These are phyloP conservation scores for Fraxinus platypoda DNA, from an alignment of 305 asterid species.

Conservation along the genomic window DNA sequence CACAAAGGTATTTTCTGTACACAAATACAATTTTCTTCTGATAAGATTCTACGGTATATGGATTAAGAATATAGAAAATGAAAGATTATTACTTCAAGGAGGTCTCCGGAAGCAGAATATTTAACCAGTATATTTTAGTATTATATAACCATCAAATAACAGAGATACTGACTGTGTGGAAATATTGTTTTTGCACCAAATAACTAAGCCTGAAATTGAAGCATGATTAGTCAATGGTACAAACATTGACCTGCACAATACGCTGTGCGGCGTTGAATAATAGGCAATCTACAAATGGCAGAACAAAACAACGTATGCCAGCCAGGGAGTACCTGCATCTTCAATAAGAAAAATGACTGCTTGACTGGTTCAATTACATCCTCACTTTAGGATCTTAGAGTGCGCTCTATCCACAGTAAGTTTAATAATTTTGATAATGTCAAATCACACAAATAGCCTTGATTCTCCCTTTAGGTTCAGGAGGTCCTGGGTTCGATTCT, in stretches of 20 bases:
- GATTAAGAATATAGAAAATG: background rate
- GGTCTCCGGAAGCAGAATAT: background rate
- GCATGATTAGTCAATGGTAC: background rate
- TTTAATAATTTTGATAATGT: background rate
- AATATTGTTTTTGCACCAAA: background rate
- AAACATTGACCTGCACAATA: background rate
- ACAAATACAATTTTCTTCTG: background rate
- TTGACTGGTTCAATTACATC: background rate
- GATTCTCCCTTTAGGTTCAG: conserved; percentile 64
- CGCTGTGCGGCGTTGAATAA: background rate
- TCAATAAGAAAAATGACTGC: background rate
- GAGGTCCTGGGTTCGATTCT: conserved; percentile 58
- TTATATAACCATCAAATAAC: background rate
- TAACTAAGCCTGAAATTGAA: background rate
- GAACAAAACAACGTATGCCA: background rate
- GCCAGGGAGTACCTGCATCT: background rate
- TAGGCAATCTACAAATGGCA: background rate
- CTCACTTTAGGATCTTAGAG: background rate
- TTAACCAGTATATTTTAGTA: background rate
- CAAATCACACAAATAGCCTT: background rate
- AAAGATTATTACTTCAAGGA: background rate
- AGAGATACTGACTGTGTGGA: background rate
- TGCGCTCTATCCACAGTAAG: background rate
- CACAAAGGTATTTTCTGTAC: background rate
- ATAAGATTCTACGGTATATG: background rate